A percentile compares a stretch with the other conserved stretches of the same genome.
Evolutionary conservation across 2,329 filamentous ascomycete genomes (phyloP).

Genomic region (Aspergillus hortae): DNA sequence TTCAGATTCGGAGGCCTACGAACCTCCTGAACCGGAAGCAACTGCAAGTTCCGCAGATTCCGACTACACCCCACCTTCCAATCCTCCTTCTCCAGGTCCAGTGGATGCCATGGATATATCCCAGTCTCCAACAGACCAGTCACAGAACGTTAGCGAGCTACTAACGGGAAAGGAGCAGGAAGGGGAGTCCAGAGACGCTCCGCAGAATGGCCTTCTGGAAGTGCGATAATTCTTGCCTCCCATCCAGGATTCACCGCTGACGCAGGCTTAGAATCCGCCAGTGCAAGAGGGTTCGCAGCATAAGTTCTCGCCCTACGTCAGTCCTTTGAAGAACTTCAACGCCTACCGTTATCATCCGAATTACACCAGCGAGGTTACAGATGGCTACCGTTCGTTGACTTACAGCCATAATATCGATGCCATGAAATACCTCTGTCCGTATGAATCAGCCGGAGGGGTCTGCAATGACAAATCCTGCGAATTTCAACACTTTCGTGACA

Average conservation of each 20-base stretch:
- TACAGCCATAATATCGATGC: slow-evolving; percentile 89
- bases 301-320: slow-evolving; percentile 68
- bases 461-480: slow-evolving; percentile 75
- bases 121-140: slow-evolving; percentile 18
- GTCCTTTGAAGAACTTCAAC: slow-evolving; percentile 76
- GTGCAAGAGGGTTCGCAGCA: slow-evolving; percentile 14
- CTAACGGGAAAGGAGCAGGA: slow-evolving; percentile 30
- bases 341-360: slow-evolving; percentile 86
- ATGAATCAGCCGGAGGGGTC: slow-evolving; percentile 64
- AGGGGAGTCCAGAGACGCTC: background rate
- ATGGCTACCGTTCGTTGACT: slow-evolving; percentile 83
- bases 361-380: slow-evolving; percentile 65
- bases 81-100: slow-evolving; percentile 35
- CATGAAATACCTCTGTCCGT: slow-evolving; percentile 69
- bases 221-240: slow-evolving; percentile 26
- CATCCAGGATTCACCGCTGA: slow-evolving; percentile 24
- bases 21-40: slow-evolving; percentile 48
- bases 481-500: slow-evolving; percentile 74
- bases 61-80: slow-evolving; percentile 41
- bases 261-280: slow-evolving; percentile 22
- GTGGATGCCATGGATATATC: slow-evolving; percentile 22
- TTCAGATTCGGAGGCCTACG: slow-evolving; percentile 51
- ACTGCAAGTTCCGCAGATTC: slow-evolving; percentile 24
- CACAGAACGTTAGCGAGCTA: slow-evolving; percentile 23
- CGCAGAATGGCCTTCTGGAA: slow-evolving; percentile 24